Evolutionary conservation across 441 rosid species (phyloP).

Genomic region (Aquilaria agallochum): DNA sequence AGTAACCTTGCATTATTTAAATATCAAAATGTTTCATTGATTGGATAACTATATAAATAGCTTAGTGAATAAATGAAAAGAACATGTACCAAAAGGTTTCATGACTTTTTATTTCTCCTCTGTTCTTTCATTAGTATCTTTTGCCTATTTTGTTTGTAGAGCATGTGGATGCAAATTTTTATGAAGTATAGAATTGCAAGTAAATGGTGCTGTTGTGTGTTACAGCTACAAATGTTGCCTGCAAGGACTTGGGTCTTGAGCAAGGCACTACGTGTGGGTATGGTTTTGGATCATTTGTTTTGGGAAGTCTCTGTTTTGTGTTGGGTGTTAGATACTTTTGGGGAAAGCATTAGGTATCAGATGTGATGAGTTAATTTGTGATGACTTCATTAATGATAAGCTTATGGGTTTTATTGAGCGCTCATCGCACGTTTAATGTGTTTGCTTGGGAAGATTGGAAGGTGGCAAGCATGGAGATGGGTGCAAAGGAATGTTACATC

Average conservation of each 20-base stretch:
- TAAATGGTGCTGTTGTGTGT: conserved; percentile 61
- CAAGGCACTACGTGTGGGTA: conserved; percentile 54
- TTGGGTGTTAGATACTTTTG: conserved; percentile 22
- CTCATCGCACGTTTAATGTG: conserved; percentile 8
- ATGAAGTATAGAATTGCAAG: conserved; percentile 37
- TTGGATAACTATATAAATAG: too few species aligned
- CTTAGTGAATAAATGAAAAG: too few species aligned
- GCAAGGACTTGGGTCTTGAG: conserved; percentile 67
- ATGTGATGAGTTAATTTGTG: conserved; percentile 21
- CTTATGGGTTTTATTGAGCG: conserved; percentile 25
- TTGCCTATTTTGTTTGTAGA: conserved; percentile 19
- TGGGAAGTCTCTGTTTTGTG: conserved; percentile 21
- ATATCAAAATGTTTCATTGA: too few species aligned
- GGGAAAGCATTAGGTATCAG: conserved; percentile 27
- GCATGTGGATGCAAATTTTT: conserved; percentile 33
- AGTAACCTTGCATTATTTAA: too few species aligned
- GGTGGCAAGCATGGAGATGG: conserved; percentile 14
- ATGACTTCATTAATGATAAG: conserved; percentile 13
- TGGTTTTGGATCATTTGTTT: conserved; percentile 36
- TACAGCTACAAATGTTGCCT: conserved; percentile 63
- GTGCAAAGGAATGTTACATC: conserved; percentile 15
- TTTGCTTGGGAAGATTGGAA: conserved; percentile 15
- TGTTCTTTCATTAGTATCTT: conserved; percentile 7
- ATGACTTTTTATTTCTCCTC: too few species aligned
- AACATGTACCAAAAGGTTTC: too few species aligned